Conservation (phyloP, 2,329 filamentous ascomycete genomes). For the Pseudogymnoascus sp. region DNA sequence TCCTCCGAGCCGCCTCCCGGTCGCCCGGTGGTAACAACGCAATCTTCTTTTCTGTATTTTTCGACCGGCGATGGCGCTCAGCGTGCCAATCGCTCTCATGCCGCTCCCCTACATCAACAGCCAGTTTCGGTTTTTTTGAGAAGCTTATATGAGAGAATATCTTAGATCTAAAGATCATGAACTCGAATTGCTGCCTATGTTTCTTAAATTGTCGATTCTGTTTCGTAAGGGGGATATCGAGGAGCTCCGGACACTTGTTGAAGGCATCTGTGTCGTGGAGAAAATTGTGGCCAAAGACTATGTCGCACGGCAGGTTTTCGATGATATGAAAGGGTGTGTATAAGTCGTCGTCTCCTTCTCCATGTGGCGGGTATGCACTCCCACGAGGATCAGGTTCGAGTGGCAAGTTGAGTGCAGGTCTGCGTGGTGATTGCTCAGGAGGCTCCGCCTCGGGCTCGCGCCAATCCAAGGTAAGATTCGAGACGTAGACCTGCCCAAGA, state of each 20-base stretch:
- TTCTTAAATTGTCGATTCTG: background rate
- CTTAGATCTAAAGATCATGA: background rate
- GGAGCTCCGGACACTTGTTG: background rate
- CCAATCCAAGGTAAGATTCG: background rate
- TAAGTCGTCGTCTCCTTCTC: background rate
- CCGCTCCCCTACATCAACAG: background rate
- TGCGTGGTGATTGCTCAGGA: background rate
- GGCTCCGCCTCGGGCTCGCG: background rate
- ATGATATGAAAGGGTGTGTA: background rate
- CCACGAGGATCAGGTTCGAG: background rate
- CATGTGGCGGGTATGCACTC: background rate
- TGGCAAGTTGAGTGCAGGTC: background rate
- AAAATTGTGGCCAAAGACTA: background rate
- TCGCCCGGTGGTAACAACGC: background rate
- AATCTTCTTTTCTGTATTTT: background rate
- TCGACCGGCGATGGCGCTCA: background rate
- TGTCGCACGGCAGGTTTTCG: background rate
- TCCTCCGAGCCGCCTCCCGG: background rate
- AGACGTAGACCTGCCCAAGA: slow-evolving; percentile 9
- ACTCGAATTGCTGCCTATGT: background rate
- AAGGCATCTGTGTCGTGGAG: background rate
- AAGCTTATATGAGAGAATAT: background rate
- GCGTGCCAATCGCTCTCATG: background rate
- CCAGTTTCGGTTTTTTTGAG: background rate
- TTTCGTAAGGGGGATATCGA: background rate